These are phyloP conservation scores for Ogataea nitratoaversa DNA, from an alignment of 805 yeast species.

Conservation along the genomic window DNA sequence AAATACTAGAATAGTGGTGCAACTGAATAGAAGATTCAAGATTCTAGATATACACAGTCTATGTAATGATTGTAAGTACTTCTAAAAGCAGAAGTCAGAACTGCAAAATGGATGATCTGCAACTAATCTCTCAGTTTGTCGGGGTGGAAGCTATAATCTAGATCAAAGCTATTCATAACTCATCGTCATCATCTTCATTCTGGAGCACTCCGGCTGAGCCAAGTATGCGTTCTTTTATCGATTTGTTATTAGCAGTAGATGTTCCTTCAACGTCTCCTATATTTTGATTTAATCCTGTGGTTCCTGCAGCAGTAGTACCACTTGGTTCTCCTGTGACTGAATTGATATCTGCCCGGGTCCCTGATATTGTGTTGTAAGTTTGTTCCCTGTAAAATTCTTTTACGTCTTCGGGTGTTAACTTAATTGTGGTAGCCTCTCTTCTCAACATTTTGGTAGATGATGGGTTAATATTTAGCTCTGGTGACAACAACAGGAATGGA, in stretches of 20 bases:
- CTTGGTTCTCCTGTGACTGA: neutral
- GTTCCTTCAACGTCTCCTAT: neutral
- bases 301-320: constrained; percentile 1
- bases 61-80: too few relatives aligned
- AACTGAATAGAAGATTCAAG: too few relatives aligned
- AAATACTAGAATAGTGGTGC: too few relatives aligned
- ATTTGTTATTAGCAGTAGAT: neutral
- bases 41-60: too few relatives aligned
- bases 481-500: too few relatives aligned
- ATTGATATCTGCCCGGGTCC: too few relatives aligned
- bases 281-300: constrained; percentile 13
- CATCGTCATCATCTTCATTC: neutral
- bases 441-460: constrained; percentile 54
- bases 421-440: constrained; percentile 66
- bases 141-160: too few relatives aligned
- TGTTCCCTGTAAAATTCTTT: constrained; percentile 30
- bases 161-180: too few relatives aligned
- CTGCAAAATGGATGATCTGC: too few relatives aligned
- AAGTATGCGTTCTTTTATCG: neutral
- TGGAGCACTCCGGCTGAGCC: neutral
- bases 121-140: too few relatives aligned
- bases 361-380: constrained; percentile 19
- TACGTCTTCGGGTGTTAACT: constrained; percentile 66
- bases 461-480: too few relatives aligned
- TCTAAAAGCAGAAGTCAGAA: too few relatives aligned